Evolutionary conservation across 192 early-diverging fungal genomes (phyloP).

Genomic region (Haplosporangium gracile): DNA sequence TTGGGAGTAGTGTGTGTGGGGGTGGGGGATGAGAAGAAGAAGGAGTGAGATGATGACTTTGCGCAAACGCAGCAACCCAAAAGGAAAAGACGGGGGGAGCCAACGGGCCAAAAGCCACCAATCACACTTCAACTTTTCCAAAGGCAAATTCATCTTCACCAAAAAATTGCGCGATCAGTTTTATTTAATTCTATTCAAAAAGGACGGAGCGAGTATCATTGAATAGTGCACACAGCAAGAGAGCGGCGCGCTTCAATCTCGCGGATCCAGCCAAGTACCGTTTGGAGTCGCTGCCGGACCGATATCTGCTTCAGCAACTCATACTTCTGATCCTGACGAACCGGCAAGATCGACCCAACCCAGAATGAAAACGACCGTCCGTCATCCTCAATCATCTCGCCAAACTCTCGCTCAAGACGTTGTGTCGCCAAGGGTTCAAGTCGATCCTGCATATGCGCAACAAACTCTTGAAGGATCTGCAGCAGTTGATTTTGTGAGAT

Average conservation of each 20-base stretch:
- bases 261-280: slow-evolving; percentile 63
- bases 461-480: slow-evolving; percentile 46
- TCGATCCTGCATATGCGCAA: slow-evolving; percentile 43
- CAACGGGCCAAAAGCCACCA: slow-evolving; percentile 1
- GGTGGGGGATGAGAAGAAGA: not conserved
- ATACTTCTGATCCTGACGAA: slow-evolving; percentile 60
- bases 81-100: not conserved
- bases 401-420: slow-evolving; percentile 53
- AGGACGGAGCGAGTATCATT: not conserved
- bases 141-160: not conserved
- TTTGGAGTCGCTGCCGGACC: slow-evolving; percentile 60
- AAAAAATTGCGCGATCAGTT: not conserved
- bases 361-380: slow-evolving; percentile 62
- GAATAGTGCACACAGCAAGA: slow-evolving; percentile 26
- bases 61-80: not conserved
- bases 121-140: not conserved
- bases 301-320: slow-evolving; percentile 55
- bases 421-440: slow-evolving; percentile 48
- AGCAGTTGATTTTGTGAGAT: slow-evolving; percentile 48
- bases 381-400: slow-evolving; percentile 58
- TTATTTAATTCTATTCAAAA: not conserved
- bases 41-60: not conserved
- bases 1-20: not conserved
- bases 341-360: slow-evolving; percentile 64
- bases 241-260: slow-evolving; percentile 46